phyloP scores from a whole-genome alignment of 108 stramenopile genomes.

The Cyclotella sp. region DNA sequence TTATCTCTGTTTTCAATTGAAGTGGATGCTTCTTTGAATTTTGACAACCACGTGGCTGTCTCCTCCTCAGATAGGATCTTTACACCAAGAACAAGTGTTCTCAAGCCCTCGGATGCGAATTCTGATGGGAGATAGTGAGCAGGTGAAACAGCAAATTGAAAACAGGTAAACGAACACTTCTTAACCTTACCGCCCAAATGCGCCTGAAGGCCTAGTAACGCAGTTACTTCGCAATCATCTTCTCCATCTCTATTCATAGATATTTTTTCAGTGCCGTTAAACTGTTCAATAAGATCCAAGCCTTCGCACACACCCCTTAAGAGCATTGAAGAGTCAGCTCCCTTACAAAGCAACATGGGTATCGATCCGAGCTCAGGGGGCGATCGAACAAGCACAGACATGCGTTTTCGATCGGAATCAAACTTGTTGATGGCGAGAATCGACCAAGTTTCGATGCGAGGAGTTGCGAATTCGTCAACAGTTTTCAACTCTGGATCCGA shows the following conservation, averaged over 20 bases:
- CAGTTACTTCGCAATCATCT: constrained; percentile 60
- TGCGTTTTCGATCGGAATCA: constrained; percentile 93
- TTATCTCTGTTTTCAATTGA: constrained; percentile 80
- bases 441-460: constrained; percentile 71
- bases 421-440: constrained; percentile 95
- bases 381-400: constrained; percentile 92
- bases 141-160: background rate
- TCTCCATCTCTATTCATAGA: background rate
- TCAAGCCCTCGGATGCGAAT: constrained; percentile 94
- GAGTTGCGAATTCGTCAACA: constrained; percentile 21
- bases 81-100: constrained; percentile 93
- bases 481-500: constrained; percentile 19
- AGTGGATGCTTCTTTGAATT: constrained; percentile 77
- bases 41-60: constrained; percentile 77
- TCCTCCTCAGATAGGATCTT: constrained; percentile 84
- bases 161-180: background rate
- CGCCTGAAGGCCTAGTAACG: constrained; percentile 73
- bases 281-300: constrained; percentile 25
- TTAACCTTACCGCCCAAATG: constrained; percentile 74
- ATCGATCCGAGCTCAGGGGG: constrained; percentile 77
- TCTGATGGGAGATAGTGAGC: constrained; percentile 18
- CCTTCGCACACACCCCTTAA: constrained; percentile 61
- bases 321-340: constrained; percentile 95
- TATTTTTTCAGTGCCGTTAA: constrained; percentile 12
- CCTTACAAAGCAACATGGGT: constrained; percentile 88